phyloP scores from a whole-genome alignment of 805 yeast genomes.

The Wickerhamomyces xylosicus region DNA sequence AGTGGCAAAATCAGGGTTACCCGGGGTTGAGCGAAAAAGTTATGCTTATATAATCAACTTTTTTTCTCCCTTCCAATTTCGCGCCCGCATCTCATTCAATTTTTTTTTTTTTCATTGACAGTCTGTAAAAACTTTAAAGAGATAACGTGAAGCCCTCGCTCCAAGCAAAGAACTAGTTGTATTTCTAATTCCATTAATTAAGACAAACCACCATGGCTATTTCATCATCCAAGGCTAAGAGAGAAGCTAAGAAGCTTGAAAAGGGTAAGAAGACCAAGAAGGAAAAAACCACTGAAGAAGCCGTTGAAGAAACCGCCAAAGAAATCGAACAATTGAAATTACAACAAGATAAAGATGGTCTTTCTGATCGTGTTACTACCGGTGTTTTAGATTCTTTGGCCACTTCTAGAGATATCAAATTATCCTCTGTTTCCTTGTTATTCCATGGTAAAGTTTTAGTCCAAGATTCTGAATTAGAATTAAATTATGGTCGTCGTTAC shows the following conservation, averaged over 20 bases:
- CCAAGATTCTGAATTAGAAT: slow-evolving; percentile 85
- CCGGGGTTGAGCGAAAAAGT: too few relatives aligned
- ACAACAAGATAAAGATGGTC: slow-evolving; percentile 89
- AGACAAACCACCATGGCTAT: slow-evolving; percentile 13
- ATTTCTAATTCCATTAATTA: not conserved
- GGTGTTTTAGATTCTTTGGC: slow-evolving; percentile 87
- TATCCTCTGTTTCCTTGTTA: slow-evolving; percentile 79
- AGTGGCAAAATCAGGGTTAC: too few relatives aligned
- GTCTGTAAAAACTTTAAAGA: too few relatives aligned
- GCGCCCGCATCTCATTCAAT: too few relatives aligned
- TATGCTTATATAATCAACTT: too few relatives aligned
- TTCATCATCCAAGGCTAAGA: slow-evolving; percentile 93
- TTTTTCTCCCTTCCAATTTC: too few relatives aligned
- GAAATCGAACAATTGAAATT: slow-evolving; percentile 79
- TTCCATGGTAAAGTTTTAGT: slow-evolving; percentile 97
- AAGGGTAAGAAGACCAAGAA: slow-evolving; percentile 65
- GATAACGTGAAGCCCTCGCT: too few relatives aligned
- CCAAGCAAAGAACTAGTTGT: too few relatives aligned
- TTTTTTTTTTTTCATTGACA: too few relatives aligned
- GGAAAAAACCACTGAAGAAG: slow-evolving; percentile 26
- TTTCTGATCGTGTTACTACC: slow-evolving; percentile 94
- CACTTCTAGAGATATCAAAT: slow-evolving; percentile 90
- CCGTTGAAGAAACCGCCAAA: slow-evolving; percentile 50
- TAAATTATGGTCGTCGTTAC: slow-evolving; percentile 95
- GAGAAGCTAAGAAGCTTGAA: slow-evolving; percentile 93